Base-by-base conservation (phyloP, 2,329 filamentous ascomycete species). In the Fulvia fulva region DNA sequence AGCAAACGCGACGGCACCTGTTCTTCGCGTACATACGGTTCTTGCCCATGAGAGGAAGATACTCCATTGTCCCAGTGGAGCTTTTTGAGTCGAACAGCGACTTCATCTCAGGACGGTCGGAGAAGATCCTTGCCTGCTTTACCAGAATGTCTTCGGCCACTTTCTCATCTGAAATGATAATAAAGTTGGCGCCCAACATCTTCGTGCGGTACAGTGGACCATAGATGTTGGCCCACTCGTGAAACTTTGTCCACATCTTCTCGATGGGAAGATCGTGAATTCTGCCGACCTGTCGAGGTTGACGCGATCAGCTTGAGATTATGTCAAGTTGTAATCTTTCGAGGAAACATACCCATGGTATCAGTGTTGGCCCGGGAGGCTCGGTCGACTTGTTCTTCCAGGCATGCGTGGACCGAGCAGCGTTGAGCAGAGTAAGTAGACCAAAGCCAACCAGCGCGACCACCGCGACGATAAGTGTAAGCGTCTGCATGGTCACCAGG, bases 21-120 rank as follows among this genome's bases (percentile, higher is more conserved):
- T 11, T 2, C n/a, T 21, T 23, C 51, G 9, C n/a, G 8, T 53
- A 68, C 79, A 68, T 70, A 82, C 80, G 73, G 62, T 83, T 83
- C 68, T 77, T 80, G 50, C 81, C 80, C 80, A 83, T 83, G 44
- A 83, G 66, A 4, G 81, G 81, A 1, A 83, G 73, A 57, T 83
- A 83, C 57, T 82, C 80, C 80, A 81, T 81, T 1, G 80, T 82
- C 2, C 81, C 81, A 67, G 78, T 64, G 0, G 77, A 79, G 61
- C 79, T 81, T 70, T 83, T 83, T 0, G 80, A 78, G 65, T 83
- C 80, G 56, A 81, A 80, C 30, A 83, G 66, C 0, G 80, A 82
- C 58, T 75, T 75, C 51, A 83, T 76, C 55, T 74, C 69, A n/a
- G 79, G 71, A 28, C 80, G 72, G 63, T 83, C 80, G 3, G 80